Base-by-base conservation (phyloP, 2,329 filamentous ascomycete genomes). In the Akanthomyces uredinophilus region DNA sequence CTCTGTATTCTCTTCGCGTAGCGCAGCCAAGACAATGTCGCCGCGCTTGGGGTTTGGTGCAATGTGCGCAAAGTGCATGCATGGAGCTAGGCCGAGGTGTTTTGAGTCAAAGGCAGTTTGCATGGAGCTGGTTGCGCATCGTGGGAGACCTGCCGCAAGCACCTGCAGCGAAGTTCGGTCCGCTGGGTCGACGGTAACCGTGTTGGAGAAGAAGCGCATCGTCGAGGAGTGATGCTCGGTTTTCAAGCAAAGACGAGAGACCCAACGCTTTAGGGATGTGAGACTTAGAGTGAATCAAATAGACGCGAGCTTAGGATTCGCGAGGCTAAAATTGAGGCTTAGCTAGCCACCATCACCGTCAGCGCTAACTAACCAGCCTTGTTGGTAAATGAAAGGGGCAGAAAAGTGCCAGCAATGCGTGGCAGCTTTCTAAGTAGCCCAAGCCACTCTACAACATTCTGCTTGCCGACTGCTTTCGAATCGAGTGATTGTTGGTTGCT, bases 51-150 rank as follows among this genome's bases (percentile, higher is more conserved):
- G 43, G 27, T 68, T 67, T 1, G 70, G 70, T 62, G 68, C 37
- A 1, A 73, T 62, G n/a, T 72, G 66, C 3, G 70, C 69, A 67
- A 73, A 75, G 56, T 75, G 73, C 67, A 76, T 71, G 52, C 70
- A 73, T 1, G 72, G 73, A 1, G 60, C 55, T 41, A 62, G 68
- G 14, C 68, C 70, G 5, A 75, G 61, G 35, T 64, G 47, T n/a
- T 66, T 62, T 5, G 63, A 68, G 60, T 74, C 71, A 5, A 76
- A 66, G 1, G 72, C 74, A 1, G 69, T 68, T 55, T 74, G 72
- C 35, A 76, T 65, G 7, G 74, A 76, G 4, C 72, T 74, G 0
- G 74, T 76, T 8, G 72, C 74, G 22, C 72, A 74, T 27, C 72
- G 70, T 11, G 72, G 69, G n/a, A 74, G 69, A 5, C 73, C 73